Base-by-base conservation (phyloP, 1,284 basidiomycete genomes). In the Ceratobasidium sp. region DNA sequence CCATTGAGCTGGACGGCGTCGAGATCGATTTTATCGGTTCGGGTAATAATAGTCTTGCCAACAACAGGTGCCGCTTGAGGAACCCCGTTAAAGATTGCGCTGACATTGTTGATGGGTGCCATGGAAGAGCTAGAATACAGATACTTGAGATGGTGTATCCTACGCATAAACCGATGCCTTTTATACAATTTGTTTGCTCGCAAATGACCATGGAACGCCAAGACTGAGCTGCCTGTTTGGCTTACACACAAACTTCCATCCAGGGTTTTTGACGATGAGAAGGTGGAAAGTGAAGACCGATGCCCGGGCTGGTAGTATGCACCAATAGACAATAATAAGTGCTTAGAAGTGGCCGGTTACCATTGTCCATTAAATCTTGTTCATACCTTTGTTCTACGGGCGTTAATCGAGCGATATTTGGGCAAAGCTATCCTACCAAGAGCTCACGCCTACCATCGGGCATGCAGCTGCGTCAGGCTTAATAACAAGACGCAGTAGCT, bases 11-110 rank as follows among this genome's bases (percentile, higher is more conserved):
- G 79, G 4, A 83, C 83, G 12, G 79, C 82, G 8, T 86, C 86
- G 23, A 86, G 79, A 77, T 89, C 87, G 79, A 89, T 85, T 14
- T 80, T 85, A 52, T 85, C 83, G 80, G 23, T 79, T 81, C 82
- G 83, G 79, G 88, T 88, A 20, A 87, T 83, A 16, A 86, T 85
- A 3, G 86, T 88, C 77, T 87, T 85, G 64, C 87, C 87, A 0
- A 87, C 87, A 64, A 87, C 27, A 30, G 27, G 84, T 4, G 89
- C 89, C 74, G 86, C 88, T 86, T 79, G 38, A 59, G 83, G 84
- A 44, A 82, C 75, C n/a, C 79, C 77, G 75, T 78, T 79, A 80
- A 81, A 84, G 79, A 83, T 23, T 67, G 84, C 69, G 35, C 50
- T 44, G 16, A 77, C 68, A 71, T 81, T 81, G 3, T 69, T 69